Percentiles rank a stretch among this genome's conserved stretches.
Conservation (phyloP, 495 filamentous ascomycete genomes). For the Hyphodiscus hymeniophilus region DNA sequence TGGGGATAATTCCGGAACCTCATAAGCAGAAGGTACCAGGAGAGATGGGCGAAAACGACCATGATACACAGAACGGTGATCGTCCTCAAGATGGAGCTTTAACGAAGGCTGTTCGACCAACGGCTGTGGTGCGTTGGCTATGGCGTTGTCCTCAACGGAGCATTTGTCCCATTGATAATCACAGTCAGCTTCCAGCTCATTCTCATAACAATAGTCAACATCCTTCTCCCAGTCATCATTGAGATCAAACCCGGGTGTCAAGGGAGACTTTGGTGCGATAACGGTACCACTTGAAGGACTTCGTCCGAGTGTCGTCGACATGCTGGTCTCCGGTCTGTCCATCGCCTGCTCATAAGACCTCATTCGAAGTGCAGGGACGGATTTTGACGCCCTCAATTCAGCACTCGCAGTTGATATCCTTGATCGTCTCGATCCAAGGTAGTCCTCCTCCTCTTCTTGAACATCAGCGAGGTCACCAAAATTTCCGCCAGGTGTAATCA, state of each 20-base stretch:
- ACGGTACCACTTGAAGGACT: background rate
- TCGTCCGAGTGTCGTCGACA: slow-evolving; percentile 5
- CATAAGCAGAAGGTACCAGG: slow-evolving; percentile 32
- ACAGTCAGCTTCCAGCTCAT: slow-evolving; percentile 82
- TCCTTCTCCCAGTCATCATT: slow-evolving; percentile 79
- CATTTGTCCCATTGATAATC: slow-evolving; percentile 76
- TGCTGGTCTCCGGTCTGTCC: background rate
- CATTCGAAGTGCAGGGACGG: slow-evolving; percentile 16
- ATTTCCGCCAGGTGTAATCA: slow-evolving; percentile 11
- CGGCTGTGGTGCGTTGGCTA: slow-evolving; percentile 20
- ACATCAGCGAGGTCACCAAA: slow-evolving; percentile 41
- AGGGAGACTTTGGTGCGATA: background rate
- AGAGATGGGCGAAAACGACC: slow-evolving; percentile 26
- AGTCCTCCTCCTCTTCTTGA: slow-evolving; percentile 62
- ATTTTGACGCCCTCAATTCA: slow-evolving; percentile 19
- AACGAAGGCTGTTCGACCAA: slow-evolving; percentile 2
- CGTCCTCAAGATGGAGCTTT: slow-evolving; percentile 16
- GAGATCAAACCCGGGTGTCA: slow-evolving; percentile 6
- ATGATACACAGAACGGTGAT: slow-evolving; percentile 17
- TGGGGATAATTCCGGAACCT: slow-evolving; percentile 35
- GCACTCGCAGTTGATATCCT: slow-evolving; percentile 8
- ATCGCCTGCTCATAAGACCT: slow-evolving; percentile 10
- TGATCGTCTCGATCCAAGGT: slow-evolving; percentile 5
- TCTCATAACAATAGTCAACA: slow-evolving; percentile 91
- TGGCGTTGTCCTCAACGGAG: slow-evolving; percentile 12